Evolutionary conservation across 768 basidiomycete genomes (phyloP), one percentile per base, ranked within the genome.

Genomic region (Nidularia pulvinata): DNA sequence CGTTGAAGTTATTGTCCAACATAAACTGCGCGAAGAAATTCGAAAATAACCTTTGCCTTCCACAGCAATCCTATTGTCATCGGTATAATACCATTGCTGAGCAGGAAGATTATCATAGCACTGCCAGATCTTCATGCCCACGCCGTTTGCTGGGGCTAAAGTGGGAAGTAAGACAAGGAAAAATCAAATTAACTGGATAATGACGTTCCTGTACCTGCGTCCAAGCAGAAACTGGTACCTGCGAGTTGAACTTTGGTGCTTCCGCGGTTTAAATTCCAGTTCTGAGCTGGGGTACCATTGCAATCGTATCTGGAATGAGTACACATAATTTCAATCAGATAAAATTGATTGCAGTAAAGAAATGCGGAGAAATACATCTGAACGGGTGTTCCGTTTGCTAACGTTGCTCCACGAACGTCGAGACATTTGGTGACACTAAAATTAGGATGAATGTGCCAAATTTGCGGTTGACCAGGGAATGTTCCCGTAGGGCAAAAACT

Each of bases 81-180:
- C 53, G 9, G 61, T 62, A 47, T 60, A 63, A 11, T 49, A 52
- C 62, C 62, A 62, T 11, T 46, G 44, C 43, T 63, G 62, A 10
- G 46, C 55, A n/a, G 62, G 58, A 13, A 59, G 55, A 25, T 42
- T 45, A n/a, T 35, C 44, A 33, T 61, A 61, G 34, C 48, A 63
- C n/a, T 52, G 14, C 62, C 59, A 60, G n/a, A 63, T 57, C 39
- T 55, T 58, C 51, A 55, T 55, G 6, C 61, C 61, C 43, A 59
- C 55, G 13, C 60, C 60, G 42, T 56, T 58, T 19, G 32, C 61
- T 36, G 62, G 62, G 42, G 47, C 61, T 63, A 37, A 3, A 30
- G 36, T n/a, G 13, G 3, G 7, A 10, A 7, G 13, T 33, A 6
- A 5, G 46, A 55, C 52, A 35, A 50, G 54, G 30, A 30, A 4